Conservation (phyloP, 306 rosid genomes). For the Glycine latifolia region DNA sequence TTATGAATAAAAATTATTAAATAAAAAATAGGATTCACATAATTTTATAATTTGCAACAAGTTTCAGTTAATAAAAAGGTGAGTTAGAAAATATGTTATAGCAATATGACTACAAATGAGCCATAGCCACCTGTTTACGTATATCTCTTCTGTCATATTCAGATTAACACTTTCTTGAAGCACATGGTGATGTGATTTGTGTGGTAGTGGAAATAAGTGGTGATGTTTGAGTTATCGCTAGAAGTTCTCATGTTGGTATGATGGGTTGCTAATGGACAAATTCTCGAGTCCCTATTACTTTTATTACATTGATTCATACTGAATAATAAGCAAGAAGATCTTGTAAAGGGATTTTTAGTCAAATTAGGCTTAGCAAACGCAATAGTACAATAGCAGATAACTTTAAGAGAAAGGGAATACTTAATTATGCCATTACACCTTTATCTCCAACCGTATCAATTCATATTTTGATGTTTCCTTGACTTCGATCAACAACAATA, state of each 20-base stretch:
- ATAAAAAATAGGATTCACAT: too few relatives aligned
- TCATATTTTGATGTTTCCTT: conserved; percentile 46
- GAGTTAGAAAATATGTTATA: too few relatives aligned
- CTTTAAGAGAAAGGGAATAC: conserved; percentile 31
- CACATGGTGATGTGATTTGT: conserved; percentile 35
- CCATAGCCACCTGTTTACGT: conserved; percentile 22
- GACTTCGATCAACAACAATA: conserved; percentile 32
- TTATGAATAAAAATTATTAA: too few relatives aligned
- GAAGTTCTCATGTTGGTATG: conserved; percentile 37
- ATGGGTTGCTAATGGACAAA: conserved; percentile 31
- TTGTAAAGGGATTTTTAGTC: conserved; percentile 46
- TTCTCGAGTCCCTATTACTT: conserved; percentile 28
- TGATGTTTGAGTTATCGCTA: conserved; percentile 33
- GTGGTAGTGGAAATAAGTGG: conserved; percentile 44
- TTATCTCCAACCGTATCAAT: conserved; percentile 38
- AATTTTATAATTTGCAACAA: too few relatives aligned
- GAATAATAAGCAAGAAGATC: conserved; percentile 47
- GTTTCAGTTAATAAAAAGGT: too few relatives aligned
- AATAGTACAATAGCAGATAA: conserved; percentile 34
- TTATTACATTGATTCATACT: conserved; percentile 8
- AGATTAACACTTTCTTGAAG: conserved; percentile 9
- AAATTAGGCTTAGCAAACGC: conserved; percentile 51
- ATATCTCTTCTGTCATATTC: conserved; percentile 18
- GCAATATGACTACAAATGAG: conserved; percentile 17
- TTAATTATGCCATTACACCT: conserved; percentile 34